Conservation (phyloP, 305 asterid species). For the Fraxinus xanthoxyloides region DNA sequence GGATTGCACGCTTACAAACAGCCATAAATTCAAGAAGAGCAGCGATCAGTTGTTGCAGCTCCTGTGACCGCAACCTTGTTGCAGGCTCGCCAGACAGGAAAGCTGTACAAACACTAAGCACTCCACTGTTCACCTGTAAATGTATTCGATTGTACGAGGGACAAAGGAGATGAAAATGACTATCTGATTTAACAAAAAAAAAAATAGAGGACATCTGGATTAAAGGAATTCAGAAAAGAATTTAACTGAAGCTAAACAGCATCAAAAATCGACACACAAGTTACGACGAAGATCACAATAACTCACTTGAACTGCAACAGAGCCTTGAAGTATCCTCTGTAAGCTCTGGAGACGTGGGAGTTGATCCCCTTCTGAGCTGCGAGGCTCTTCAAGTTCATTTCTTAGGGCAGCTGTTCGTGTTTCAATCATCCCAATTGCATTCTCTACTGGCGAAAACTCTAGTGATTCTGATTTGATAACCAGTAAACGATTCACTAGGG, state of each 20-base stretch:
- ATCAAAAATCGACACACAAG: neutral
- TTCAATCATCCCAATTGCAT: conserved; percentile 99
- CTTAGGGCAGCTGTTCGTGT: conserved; percentile 95
- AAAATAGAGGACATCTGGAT: neutral
- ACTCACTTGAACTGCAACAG: conserved; percentile 98
- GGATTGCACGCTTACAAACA: conserved; percentile 95
- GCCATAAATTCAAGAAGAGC: conserved; percentile 99
- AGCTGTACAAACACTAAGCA: conserved; percentile 95
- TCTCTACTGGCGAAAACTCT: conserved; percentile 98
- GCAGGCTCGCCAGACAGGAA: conserved; percentile 99
- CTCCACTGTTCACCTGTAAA: conserved; percentile 95
- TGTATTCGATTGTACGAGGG: neutral
- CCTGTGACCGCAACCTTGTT: conserved; percentile 95
- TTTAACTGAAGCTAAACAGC: neutral
- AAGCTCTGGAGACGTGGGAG: conserved; percentile 97
- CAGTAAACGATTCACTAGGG: conserved; percentile 80
- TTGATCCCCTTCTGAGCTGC: conserved; percentile 99
- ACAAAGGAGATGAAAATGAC: neutral
- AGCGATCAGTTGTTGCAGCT: conserved; percentile 90
- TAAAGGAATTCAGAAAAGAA: neutral
- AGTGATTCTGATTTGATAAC: conserved; percentile 86
- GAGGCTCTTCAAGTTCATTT: conserved; percentile 97
- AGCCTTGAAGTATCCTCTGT: conserved; percentile 99
- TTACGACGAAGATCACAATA: neutral
- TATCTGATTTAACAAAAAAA: neutral